Evolutionary conservation across 345 rosid genomes (phyloP), one percentile per base, ranked within the genome.

Genomic region (Hirschfeldia incana): DNA sequence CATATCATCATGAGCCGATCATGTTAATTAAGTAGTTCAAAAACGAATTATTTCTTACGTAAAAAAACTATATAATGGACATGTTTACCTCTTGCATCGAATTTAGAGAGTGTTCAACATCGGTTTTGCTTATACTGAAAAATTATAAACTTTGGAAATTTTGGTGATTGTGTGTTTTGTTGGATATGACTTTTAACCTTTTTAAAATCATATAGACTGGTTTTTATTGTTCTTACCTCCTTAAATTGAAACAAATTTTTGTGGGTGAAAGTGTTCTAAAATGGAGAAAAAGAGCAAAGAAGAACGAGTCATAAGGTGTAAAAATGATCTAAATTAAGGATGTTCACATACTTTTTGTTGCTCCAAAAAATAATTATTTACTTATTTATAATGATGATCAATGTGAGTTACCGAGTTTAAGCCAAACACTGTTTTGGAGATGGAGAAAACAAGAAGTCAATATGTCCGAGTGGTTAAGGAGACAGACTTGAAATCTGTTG

Each of bases 381-480:
- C 13, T 63, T n/a, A 62, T 65, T 16, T 16, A 3, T 16, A 51
- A 3, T 51, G 58, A 36, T 65, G 49, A 16, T 4, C 8, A 8
- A 36, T 36, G 69, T 9, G 15, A 65, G 16, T 15, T 33, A 64
- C 8, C 8, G 21, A 21, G 6, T 33, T 33, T 5, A 42, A 42
- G n/a, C n/a, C 13, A 34, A 8, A 0, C 0, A 37, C 0, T 42
- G 8, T 10, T 10, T 2, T 42, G 6, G 15, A 4, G 16, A 46
- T 13, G 4, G 0, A 12, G 21, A 46, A 6, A 13, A 46, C 53
- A 46, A 46, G 4, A 1, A 13, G 74, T 70, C 94, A 89, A 91
- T 92, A 94, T 92, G 97, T 92, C 95, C 91, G 95, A 92, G 94
- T 89, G 97, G 94, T 92, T 89, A 94, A 92, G 95, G 95, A 92